phyloP scores from a whole-genome alignment of 345 rosid genomes.

The Populus alba region DNA sequence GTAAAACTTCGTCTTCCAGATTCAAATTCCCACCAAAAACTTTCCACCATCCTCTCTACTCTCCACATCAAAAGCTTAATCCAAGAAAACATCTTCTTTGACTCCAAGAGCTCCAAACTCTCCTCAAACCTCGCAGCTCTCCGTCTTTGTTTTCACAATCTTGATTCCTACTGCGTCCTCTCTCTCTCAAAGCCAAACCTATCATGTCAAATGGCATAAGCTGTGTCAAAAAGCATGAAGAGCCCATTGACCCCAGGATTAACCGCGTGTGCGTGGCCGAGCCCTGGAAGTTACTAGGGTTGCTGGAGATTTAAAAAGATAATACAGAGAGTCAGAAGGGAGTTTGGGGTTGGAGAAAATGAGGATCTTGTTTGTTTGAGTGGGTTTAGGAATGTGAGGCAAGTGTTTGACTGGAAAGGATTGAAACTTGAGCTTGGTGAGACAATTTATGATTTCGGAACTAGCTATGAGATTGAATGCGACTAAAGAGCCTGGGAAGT shows the following conservation, averaged over 20 bases:
- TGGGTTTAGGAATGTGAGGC: conserved; percentile 26
- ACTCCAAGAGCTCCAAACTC: conserved; percentile 17
- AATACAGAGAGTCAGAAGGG: conserved; percentile 22
- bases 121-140: conserved; percentile 22
- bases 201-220: conserved; percentile 21
- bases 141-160: conserved; percentile 30
- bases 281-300: conserved; percentile 9
- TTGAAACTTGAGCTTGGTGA: conserved; percentile 27
- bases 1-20: conserved; percentile 24
- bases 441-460: conserved; percentile 27
- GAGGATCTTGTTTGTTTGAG: conserved; percentile 25
- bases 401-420: conserved; percentile 26
- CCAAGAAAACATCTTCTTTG: conserved; percentile 32
- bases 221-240: conserved; percentile 29
- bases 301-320: conserved; percentile 15
- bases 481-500: conserved; percentile 26
- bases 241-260: conserved; percentile 18
- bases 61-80: conserved; percentile 16
- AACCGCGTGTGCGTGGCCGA: conserved; percentile 18
- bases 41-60: conserved; percentile 21
- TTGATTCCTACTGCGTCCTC: conserved; percentile 23
- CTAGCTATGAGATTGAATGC: conserved; percentile 29
- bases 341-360: conserved; percentile 15
- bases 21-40: conserved; percentile 17
- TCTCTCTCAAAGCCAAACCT: conserved; percentile 25